phyloP scores from a whole-genome alignment of 371 early-diverging fungal species.

The Mucor plumbeus region DNA sequence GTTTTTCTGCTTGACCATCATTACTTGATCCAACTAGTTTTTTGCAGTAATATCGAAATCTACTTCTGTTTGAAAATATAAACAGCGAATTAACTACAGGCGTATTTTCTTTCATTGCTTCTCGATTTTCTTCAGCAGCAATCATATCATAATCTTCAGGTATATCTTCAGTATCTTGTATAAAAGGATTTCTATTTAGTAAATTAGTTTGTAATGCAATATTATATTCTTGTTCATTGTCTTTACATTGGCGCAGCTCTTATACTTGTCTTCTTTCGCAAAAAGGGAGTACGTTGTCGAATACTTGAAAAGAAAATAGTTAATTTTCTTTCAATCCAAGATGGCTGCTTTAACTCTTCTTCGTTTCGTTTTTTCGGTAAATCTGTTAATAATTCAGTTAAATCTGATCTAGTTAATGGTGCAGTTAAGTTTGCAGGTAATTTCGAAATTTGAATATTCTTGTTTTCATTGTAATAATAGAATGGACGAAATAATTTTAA shows the following conservation, averaged over 20 bases:
- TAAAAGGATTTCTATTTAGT: constrained; percentile 19
- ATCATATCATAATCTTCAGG: constrained; percentile 49
- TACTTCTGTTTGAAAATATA: constrained; percentile 43
- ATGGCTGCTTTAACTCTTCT: constrained; percentile 10
- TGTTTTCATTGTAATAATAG: constrained; percentile 36
- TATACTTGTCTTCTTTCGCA: constrained; percentile 16
- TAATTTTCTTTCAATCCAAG: constrained; percentile 23
- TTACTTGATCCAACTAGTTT: constrained; percentile 41
- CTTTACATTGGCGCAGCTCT: constrained; percentile 27
- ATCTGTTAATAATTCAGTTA: constrained; percentile 33
- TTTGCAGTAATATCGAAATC: constrained; percentile 46
- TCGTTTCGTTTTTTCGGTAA: constrained; percentile 11
- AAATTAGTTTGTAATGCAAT: not conserved
- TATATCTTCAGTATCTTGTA: constrained; percentile 26
- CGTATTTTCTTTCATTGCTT: constrained; percentile 29
- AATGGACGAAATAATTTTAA: constrained; percentile 40
- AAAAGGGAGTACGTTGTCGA: constrained; percentile 16
- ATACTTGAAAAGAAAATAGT: constrained; percentile 5
- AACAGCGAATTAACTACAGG: constrained; percentile 38
- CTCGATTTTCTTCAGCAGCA: constrained; percentile 53
- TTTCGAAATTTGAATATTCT: constrained; percentile 46
- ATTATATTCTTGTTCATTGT: not conserved
- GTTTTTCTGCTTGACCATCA: constrained; percentile 45
- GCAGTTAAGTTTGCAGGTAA: constrained; percentile 53
- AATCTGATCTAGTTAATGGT: constrained; percentile 40